Conservation (phyloP, 768 basidiomycete genomes). For the Suillus placidus region DNA sequence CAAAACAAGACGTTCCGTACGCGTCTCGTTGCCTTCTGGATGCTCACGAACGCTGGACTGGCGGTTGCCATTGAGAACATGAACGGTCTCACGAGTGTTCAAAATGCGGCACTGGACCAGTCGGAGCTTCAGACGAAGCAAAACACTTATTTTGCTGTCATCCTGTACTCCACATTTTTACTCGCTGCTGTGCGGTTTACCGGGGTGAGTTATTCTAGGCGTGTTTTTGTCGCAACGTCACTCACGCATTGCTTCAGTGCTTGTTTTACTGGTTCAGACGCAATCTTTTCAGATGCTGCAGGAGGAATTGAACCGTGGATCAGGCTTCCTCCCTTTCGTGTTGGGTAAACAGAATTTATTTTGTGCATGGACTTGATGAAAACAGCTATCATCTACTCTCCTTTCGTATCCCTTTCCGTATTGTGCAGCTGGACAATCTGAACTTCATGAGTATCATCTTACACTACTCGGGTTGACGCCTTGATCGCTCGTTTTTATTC, state of each 20-base stretch:
- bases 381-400: constrained; percentile 36
- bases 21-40: constrained; percentile 82
- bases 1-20: constrained; percentile 93
- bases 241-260: constrained; percentile 51
- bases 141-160: constrained; percentile 72
- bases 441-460: constrained; percentile 24
- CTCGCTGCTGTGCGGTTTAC: constrained; percentile 72
- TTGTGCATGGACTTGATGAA: constrained; percentile 25
- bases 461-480: constrained; percentile 23
- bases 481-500: constrained; percentile 15
- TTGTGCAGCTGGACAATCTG: constrained; percentile 24
- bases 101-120: constrained; percentile 44
- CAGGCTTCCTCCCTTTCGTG: constrained; percentile 15
- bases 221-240: constrained; percentile 5
- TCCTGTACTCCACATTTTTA: constrained; percentile 79
- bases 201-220: constrained; percentile 56
- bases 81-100: constrained; percentile 56
- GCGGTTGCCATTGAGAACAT: constrained; percentile 78
- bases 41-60: constrained; percentile 69
- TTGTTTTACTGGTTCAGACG: constrained; percentile 82
- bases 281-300: constrained; percentile 81
- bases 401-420: constrained; percentile 20
- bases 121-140: constrained; percentile 46
- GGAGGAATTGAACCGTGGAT: constrained; percentile 55
- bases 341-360: constrained; percentile 12